A percentile compares a stretch with the other conserved stretches of the same genome.
Conservation (phyloP, 2,329 filamentous ascomycete species). For the Zasmidium angulare region DNA sequence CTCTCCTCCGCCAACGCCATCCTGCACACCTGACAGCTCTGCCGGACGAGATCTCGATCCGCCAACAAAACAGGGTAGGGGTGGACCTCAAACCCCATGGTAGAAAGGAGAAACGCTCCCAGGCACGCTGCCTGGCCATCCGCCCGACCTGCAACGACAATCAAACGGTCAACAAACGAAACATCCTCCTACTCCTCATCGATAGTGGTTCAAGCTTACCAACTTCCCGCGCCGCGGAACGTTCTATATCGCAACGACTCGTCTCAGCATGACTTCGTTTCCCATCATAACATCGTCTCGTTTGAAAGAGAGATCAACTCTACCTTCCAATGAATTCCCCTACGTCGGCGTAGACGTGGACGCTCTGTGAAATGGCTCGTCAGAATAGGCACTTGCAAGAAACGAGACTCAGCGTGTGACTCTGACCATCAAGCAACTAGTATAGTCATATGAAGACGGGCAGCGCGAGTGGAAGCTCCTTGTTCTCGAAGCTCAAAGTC, state of each 20-base stretch:
- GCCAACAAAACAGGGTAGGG: no score
- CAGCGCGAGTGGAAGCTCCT: constrained; percentile 1
- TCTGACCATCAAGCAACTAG: neutral
- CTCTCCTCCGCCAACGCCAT: neutral
- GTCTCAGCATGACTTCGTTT: constrained; percentile 1
- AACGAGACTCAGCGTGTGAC: neutral
- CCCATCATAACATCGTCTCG: neutral
- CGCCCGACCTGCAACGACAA: neutral
- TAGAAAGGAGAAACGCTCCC: constrained; percentile 1
- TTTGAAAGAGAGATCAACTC: neutral
- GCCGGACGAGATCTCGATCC: neutral
- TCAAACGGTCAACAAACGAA: neutral
- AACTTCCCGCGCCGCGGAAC: constrained; percentile 4
- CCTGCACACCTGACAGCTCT: neutral
- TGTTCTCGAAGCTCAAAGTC: neutral
- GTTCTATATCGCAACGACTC: constrained; percentile 4
- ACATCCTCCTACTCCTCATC: neutral
- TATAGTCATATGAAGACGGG: neutral
- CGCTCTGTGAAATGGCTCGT: neutral
- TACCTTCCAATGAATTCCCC: constrained; percentile 14
- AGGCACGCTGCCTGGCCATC: neutral
- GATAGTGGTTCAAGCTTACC: constrained; percentile 1
- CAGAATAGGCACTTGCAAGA: constrained; percentile 5
- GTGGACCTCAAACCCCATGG: neutral
- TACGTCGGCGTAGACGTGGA: constrained; percentile 9